phyloP scores from a whole-genome alignment of 257 asterid species.

The Solanum dulcamara region DNA sequence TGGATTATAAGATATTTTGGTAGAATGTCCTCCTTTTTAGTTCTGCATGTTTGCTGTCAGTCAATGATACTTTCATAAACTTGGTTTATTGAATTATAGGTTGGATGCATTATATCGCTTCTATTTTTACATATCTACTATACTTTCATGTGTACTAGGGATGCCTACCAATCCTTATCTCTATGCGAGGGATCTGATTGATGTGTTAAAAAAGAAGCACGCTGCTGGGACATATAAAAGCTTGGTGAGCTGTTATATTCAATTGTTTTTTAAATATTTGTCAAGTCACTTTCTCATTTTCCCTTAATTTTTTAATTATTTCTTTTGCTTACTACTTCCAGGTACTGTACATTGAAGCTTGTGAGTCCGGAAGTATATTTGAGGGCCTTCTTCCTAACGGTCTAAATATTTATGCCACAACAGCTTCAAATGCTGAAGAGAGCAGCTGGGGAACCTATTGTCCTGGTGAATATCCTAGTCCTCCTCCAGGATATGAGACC shows the following conservation, averaged over 20 bases:
- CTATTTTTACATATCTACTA: background rate
- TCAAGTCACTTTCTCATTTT: background rate
- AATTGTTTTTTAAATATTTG: background rate
- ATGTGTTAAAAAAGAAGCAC: constrained; percentile 55
- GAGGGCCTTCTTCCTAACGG: constrained; percentile 85
- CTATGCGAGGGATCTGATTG: constrained; percentile 58
- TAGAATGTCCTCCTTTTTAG: background rate
- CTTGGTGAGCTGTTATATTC: constrained; percentile 38
- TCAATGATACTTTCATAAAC: background rate
- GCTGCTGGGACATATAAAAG: constrained; percentile 79
- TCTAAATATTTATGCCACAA: constrained; percentile 80
- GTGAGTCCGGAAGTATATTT: constrained; percentile 92
- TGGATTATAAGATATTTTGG: background rate
- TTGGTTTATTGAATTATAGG: background rate
- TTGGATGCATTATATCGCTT: background rate
- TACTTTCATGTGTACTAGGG: constrained; percentile 35
- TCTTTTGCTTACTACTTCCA: constrained; percentile 6
- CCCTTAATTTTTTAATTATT: background rate
- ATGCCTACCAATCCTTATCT: constrained; percentile 67
- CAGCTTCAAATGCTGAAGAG: constrained; percentile 92
- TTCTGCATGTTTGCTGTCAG: background rate
- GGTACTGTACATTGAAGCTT: constrained; percentile 93
- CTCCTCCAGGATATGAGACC: constrained; percentile 79
- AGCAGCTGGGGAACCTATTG: constrained; percentile 98
- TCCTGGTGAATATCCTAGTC: constrained; percentile 78